A percentile compares a stretch with the other conserved stretches of the same genome.
phyloP scores from a whole-genome alignment of 495 filamentous ascomycete species.

The Clohesyomyces aquaticus region DNA sequence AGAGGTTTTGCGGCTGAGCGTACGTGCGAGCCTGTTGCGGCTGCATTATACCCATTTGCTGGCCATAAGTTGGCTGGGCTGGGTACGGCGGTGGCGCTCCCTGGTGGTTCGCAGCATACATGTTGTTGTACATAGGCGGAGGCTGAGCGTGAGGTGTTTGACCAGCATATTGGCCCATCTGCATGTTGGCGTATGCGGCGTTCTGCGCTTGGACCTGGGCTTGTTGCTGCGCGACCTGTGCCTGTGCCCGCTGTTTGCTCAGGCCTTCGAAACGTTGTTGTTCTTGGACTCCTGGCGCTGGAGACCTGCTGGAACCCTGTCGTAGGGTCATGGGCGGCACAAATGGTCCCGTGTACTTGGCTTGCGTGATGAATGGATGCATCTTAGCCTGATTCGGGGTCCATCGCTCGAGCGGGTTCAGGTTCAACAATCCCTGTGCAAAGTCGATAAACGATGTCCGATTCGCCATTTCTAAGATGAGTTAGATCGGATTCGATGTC shows the following conservation, averaged over 20 bases:
- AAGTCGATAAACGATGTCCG: slow-evolving; percentile 99
- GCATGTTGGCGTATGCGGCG: slow-evolving; percentile 59
- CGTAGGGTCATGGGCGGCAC: slow-evolving; percentile 98
- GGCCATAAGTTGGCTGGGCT: slow-evolving; percentile 69
- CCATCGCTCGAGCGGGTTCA: slow-evolving; percentile 97
- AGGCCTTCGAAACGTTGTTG: slow-evolving; percentile 91
- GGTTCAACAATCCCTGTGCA: slow-evolving; percentile 89
- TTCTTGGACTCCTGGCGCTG: slow-evolving; percentile 94
- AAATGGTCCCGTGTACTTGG: slow-evolving; percentile 94
- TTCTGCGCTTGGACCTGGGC: slow-evolving; percentile 52
- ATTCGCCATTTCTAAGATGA: slow-evolving; percentile 86
- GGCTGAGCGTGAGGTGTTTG: slow-evolving; percentile 55
- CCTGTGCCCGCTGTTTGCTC: slow-evolving; percentile 80
- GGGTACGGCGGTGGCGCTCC: slow-evolving; percentile 86
- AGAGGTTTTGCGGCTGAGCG: slow-evolving; percentile 70
- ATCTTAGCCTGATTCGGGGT: slow-evolving; percentile 96
- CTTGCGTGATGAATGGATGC: slow-evolving; percentile 98
- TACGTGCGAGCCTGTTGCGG: slow-evolving; percentile 72
- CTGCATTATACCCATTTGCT: slow-evolving; percentile 72
- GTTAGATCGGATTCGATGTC: slow-evolving; percentile 27
- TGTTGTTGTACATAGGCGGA: slow-evolving; percentile 66
- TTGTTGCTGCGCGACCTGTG: slow-evolving; percentile 56
- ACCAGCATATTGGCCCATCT: slow-evolving; percentile 60
- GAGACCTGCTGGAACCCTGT: slow-evolving; percentile 77
- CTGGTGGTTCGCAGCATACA: slow-evolving; percentile 75